Percentiles rank a stretch among this genome's conserved stretches.
Evolutionary conservation across 768 basidiomycete species (phyloP).

Genomic region (Collybia mongolica): DNA sequence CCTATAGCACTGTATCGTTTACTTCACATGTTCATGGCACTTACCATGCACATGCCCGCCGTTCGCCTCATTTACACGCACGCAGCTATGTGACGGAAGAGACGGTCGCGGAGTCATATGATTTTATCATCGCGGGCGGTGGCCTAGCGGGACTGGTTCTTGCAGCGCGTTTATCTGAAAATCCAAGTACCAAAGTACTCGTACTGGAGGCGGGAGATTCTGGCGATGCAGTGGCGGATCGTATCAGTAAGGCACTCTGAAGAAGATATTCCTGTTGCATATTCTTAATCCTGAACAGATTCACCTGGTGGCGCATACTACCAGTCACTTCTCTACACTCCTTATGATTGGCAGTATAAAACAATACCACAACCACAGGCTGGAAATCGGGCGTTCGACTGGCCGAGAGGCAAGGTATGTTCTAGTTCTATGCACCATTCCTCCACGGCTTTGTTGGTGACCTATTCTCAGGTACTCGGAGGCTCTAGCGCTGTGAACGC

Average conservation of each 20-base stretch:
- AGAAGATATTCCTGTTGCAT: neutral
- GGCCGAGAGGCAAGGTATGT: conserved; percentile 62
- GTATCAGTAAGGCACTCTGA: conserved; percentile 23
- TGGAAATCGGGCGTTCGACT: conserved; percentile 40
- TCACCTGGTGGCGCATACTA: conserved; percentile 53
- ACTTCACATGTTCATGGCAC: too few species aligned
- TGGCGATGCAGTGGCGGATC: conserved; percentile 18
- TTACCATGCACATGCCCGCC: too few species aligned
- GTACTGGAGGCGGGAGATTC: conserved; percentile 37
- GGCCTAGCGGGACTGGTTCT: conserved; percentile 30
- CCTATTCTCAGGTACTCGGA: conserved; percentile 47
- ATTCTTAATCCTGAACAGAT: conserved; percentile 29
- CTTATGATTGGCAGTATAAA: conserved; percentile 56
- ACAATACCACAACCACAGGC: conserved; percentile 47
- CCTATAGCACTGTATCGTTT: neutral
- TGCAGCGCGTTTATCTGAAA: conserved; percentile 32
- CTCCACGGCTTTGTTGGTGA: neutral
- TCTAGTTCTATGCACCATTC: neutral
- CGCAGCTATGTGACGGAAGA: conserved; percentile 40
- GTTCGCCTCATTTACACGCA: conserved; percentile 17
- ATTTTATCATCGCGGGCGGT: conserved; percentile 46
- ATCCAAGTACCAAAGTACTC: conserved; percentile 29
- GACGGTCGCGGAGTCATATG: conserved; percentile 41
- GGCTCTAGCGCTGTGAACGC: conserved; percentile 72
- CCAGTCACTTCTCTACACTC: conserved; percentile 40